These are phyloP conservation scores for Blastobotrys terrestris DNA, from an alignment of 805 yeast species.

Conservation along the genomic window DNA sequence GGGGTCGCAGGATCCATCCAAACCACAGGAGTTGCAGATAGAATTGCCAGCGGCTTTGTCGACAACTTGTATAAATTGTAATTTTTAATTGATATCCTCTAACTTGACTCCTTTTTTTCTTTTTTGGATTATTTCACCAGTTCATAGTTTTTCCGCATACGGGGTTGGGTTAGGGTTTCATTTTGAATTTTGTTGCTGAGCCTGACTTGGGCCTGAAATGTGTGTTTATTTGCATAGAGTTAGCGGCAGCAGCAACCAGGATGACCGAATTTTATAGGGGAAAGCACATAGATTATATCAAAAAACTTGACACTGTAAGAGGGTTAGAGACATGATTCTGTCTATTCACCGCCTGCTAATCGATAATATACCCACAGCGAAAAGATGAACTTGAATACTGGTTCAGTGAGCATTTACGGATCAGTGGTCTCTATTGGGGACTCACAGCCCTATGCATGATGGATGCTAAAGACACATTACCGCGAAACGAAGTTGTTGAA, in stretches of 20 bases:
- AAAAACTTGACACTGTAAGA: slow-evolving; percentile 41
- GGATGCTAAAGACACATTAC: slow-evolving; percentile 49
- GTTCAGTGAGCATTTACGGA: slow-evolving; percentile 81
- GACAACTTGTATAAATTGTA: slow-evolving; percentile 65
- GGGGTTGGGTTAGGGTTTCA: too few species aligned
- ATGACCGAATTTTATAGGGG: slow-evolving; percentile 28
- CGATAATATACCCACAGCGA: slow-evolving; percentile 28
- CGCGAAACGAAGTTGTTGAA: slow-evolving; percentile 54
- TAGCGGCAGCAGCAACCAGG: too few species aligned
- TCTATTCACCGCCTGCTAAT: too few species aligned
- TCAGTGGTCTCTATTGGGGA: slow-evolving; percentile 97
- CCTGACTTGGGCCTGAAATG: too few species aligned
- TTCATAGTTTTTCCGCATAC: too few species aligned
- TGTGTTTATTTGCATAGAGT: too few species aligned
- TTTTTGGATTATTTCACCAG: too few species aligned
- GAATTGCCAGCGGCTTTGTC: slow-evolving; percentile 69
- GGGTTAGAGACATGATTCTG: background rate
- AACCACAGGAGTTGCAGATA: slow-evolving; percentile 79
- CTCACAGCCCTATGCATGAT: slow-evolving; percentile 64
- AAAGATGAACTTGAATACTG: slow-evolving; percentile 69
- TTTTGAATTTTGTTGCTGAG: too few species aligned
- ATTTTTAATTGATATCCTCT: background rate
- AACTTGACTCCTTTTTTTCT: background rate
- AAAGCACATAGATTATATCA: slow-evolving; percentile 56
- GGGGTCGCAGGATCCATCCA: slow-evolving; percentile 93